phyloP scores from a whole-genome alignment of 352 stramenopile species.

The Globisporangium radiosum region DNA sequence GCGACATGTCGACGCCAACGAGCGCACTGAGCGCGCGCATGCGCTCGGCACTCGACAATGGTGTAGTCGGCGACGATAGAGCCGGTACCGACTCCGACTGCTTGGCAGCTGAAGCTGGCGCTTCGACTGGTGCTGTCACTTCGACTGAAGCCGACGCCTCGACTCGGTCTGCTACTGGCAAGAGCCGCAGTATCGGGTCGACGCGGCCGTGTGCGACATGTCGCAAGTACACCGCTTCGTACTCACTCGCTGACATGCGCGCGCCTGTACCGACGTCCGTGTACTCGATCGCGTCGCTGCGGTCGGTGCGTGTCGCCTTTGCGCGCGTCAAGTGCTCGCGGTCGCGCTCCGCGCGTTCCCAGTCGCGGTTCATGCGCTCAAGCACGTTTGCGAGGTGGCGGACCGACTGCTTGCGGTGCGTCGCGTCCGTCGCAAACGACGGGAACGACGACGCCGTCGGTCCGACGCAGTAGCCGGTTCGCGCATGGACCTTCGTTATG shows the following conservation, averaged over 20 bases:
- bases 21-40: slow-evolving; percentile 7
- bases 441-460: slow-evolving; percentile 10
- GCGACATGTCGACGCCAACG: slow-evolving; percentile 31
- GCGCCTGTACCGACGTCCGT: slow-evolving; percentile 34
- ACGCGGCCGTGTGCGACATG: slow-evolving; percentile 26
- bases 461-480: slow-evolving; percentile 43
- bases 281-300: slow-evolving; percentile 44
- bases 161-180: background rate
- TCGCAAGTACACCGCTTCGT: slow-evolving; percentile 42
- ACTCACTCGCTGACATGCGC: slow-evolving; percentile 23
- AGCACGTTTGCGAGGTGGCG: slow-evolving; percentile 26
- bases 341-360: slow-evolving; percentile 32
- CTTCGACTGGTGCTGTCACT: too few species aligned
- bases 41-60: background rate
- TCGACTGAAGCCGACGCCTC: too few species aligned
- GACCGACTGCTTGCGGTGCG: slow-evolving; percentile 41
- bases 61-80: background rate
- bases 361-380: slow-evolving; percentile 49
- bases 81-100: background rate
- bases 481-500: slow-evolving; percentile 23
- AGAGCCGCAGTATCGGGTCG: slow-evolving; percentile 27
- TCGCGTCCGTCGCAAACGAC: slow-evolving; percentile 28
- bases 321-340: slow-evolving; percentile 31
- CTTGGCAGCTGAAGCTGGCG: background rate
- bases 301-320: slow-evolving; percentile 17